Conservation (phyloP, 768 basidiomycete genomes). For the Russula olivacea region DNA sequence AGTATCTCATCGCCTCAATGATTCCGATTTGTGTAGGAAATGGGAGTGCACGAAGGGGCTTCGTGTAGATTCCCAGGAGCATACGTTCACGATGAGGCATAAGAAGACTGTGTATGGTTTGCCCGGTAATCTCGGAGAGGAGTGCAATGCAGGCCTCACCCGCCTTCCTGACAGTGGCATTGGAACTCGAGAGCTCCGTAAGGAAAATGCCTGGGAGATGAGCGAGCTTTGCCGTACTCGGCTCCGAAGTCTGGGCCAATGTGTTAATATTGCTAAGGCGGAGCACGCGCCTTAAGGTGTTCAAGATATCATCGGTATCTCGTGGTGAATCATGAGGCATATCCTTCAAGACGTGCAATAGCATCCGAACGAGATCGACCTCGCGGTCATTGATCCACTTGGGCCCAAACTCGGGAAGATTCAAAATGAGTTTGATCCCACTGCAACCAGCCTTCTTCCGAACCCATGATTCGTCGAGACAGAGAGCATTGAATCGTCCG, state of each 20-base stretch:
- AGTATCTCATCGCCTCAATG: constrained; percentile 94
- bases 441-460: constrained; percentile 84
- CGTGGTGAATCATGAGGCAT: constrained; percentile 85
- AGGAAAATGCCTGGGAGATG: constrained; percentile 79
- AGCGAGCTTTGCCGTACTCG: constrained; percentile 42
- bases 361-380: constrained; percentile 81
- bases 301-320: constrained; percentile 70
- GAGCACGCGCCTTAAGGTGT: constrained; percentile 66
- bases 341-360: constrained; percentile 90
- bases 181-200: constrained; percentile 83
- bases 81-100: constrained; percentile 82
- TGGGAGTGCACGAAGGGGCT: constrained; percentile 90
- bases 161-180: constrained; percentile 76
- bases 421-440: constrained; percentile 77
- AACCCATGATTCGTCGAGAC: constrained; percentile 87
- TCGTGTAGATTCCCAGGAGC: constrained; percentile 87
- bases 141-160: constrained; percentile 76
- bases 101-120: constrained; percentile 72
- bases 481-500: constrained; percentile 75
- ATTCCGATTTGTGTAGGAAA: constrained; percentile 96
- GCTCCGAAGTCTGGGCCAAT: constrained; percentile 41
- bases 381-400: constrained; percentile 84
- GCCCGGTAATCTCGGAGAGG: constrained; percentile 66
- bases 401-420: constrained; percentile 61
- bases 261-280: constrained; percentile 50